Conservation (phyloP, 495 filamentous ascomycete species). For the Aspergillus avenaceus region DNA sequence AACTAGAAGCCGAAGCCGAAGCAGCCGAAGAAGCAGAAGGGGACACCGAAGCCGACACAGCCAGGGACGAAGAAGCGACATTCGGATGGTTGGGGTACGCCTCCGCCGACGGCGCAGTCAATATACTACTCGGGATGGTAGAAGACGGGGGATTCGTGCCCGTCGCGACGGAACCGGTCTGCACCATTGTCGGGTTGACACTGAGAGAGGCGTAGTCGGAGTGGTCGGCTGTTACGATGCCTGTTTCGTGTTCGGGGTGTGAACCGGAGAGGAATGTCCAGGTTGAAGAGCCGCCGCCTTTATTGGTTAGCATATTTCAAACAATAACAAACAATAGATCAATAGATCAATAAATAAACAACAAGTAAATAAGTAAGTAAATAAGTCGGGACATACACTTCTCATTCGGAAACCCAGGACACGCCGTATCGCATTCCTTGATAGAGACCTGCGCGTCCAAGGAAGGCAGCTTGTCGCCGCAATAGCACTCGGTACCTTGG, state of each 20-base stretch:
- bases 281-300: conserved; percentile 32
- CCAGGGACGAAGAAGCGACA: neutral
- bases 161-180: conserved; percentile 9
- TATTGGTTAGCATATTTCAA: too few species aligned
- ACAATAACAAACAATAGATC: too few species aligned
- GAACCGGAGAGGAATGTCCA: conserved; percentile 19
- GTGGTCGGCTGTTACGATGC: conserved; percentile 26
- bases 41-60: neutral
- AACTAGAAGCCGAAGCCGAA: neutral
- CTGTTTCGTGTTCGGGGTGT: conserved; percentile 4
- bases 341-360: too few species aligned
- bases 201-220: conserved; percentile 7
- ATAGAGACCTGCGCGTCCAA: conserved; percentile 24
- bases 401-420: conserved; percentile 28
- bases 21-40: neutral
- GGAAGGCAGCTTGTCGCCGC: conserved; percentile 30
- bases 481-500: conserved; percentile 32
- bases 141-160: neutral
- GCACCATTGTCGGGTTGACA: conserved; percentile 15
- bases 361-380: too few species aligned
- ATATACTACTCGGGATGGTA: conserved; percentile 7
- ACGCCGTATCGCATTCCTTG: conserved; percentile 27
- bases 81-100: neutral
- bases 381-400: conserved; percentile 32
- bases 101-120: neutral